These are phyloP conservation scores for Phanerochaete carnosa DNA, from an alignment of 768 basidiomycete species.

Conservation along the genomic window DNA sequence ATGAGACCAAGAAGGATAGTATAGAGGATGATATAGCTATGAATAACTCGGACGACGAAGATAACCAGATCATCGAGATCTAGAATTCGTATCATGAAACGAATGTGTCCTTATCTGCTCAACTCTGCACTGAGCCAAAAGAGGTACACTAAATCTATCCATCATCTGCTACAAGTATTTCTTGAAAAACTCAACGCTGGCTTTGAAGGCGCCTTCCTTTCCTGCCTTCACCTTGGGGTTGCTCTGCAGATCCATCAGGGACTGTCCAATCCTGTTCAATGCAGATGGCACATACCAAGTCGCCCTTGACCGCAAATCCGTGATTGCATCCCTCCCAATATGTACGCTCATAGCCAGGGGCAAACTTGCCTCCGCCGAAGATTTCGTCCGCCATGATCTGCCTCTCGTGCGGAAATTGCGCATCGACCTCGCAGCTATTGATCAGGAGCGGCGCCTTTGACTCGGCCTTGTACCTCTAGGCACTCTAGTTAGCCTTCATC, in stretches of 20 bases:
- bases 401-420: slow-evolving; percentile 29
- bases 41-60: slow-evolving; percentile 52
- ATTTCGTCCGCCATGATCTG: slow-evolving; percentile 35
- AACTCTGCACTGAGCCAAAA: too few relatives aligned
- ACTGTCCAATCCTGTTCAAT: background rate
- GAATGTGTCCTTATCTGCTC: background rate
- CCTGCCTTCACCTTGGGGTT: slow-evolving; percentile 53
- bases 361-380: slow-evolving; percentile 21
- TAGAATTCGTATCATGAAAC: slow-evolving; percentile 24
- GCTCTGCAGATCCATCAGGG: slow-evolving; percentile 18
- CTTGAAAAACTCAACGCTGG: slow-evolving; percentile 51
- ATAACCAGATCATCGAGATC: slow-evolving; percentile 74
- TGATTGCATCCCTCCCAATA: slow-evolving; percentile 27
- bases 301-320: slow-evolving; percentile 35
- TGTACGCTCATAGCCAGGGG: slow-evolving; percentile 34
- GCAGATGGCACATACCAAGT: slow-evolving; percentile 18
- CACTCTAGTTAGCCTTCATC: background rate
- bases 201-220: slow-evolving; percentile 62
- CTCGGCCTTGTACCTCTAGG: slow-evolving; percentile 30
- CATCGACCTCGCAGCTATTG: slow-evolving; percentile 36
- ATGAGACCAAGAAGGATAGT: slow-evolving; percentile 40
- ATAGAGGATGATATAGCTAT: slow-evolving; percentile 22
- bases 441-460: slow-evolving; percentile 40
- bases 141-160: background rate
- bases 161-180: slow-evolving; percentile 22